A percentile compares a stretch with the other conserved stretches of the same genome.
Conservation (phyloP, 2,329 filamentous ascomycete genomes). For the Colletotrichum sojae region DNA sequence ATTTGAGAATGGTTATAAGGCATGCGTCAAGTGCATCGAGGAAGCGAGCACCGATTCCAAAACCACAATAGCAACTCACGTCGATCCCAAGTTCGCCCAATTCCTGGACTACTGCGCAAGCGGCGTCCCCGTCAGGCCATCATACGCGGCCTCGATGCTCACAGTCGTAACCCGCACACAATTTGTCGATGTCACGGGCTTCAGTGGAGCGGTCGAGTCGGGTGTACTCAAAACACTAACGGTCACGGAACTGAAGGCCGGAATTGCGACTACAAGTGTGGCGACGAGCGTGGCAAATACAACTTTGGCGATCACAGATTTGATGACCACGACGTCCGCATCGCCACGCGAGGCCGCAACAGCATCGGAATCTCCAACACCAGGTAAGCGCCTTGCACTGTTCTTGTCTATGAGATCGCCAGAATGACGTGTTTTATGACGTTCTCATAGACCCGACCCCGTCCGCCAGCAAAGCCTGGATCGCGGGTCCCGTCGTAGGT, state of each 20-base stretch:
- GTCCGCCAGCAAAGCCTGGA: conserved; percentile 9
- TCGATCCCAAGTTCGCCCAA: background rate
- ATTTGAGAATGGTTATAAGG: too few species aligned
- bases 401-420: too few species aligned
- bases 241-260: background rate
- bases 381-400: too few species aligned
- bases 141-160: background rate
- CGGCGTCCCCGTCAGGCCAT: background rate
- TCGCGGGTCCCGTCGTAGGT: conserved; percentile 21
- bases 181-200: background rate
- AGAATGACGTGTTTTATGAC: too few species aligned
- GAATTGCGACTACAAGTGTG: background rate
- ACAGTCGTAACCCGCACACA: background rate
- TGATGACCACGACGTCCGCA: background rate
- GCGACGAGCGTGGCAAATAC: background rate
- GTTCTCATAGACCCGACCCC: too few species aligned
- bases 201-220: background rate
- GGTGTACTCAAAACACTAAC: background rate
- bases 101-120: background rate
- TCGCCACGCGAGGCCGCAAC: background rate
- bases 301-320: background rate
- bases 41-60: background rate
- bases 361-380: background rate
- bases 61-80: background rate
- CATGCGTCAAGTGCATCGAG: too few species aligned